These are phyloP conservation scores for Salix brachista DNA, from an alignment of 345 rosid species.

Conservation along the genomic window DNA sequence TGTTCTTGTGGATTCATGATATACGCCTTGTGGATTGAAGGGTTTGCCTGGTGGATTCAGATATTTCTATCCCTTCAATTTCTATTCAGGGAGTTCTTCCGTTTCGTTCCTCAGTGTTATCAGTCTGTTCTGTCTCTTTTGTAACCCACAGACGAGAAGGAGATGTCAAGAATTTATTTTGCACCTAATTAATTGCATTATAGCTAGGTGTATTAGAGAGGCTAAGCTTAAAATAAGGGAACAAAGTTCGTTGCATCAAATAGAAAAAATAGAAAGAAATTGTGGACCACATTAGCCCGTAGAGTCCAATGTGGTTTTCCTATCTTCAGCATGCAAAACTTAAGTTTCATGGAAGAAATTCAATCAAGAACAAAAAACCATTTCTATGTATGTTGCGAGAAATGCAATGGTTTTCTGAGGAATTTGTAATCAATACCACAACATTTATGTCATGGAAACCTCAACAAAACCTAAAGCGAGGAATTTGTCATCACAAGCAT, in stretches of 20 bases:
- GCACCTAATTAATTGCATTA: neutral
- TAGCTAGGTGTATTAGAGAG: conserved; percentile 8
- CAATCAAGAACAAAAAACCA: neutral
- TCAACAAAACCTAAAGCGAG: conserved; percentile 32
- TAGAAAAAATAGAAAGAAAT: conserved; percentile 20
- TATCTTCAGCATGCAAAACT: conserved; percentile 16
- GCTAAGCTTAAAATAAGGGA: conserved; percentile 42
- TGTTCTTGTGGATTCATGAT: too few relatives aligned
- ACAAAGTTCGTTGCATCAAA: conserved; percentile 13
- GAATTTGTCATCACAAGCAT: conserved; percentile 39
- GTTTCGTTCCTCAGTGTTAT: too few relatives aligned
- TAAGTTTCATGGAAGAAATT: neutral
- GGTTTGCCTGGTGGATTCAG: too few relatives aligned
- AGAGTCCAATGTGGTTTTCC: neutral
- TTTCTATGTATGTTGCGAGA: neutral
- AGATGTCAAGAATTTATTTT: neutral
- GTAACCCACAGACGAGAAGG: too few relatives aligned
- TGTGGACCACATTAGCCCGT: conserved; percentile 18
- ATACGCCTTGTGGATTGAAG: too few relatives aligned
- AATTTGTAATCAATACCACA: neutral
- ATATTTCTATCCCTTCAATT: too few relatives aligned
- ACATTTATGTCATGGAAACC: conserved; percentile 28
- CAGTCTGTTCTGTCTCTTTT: too few relatives aligned
- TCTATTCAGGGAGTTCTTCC: too few relatives aligned
- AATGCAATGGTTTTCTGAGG: neutral